Evolutionary conservation across 2,329 filamentous ascomycete genomes (phyloP).

Genomic region (Aspergillaceae sp.): DNA sequence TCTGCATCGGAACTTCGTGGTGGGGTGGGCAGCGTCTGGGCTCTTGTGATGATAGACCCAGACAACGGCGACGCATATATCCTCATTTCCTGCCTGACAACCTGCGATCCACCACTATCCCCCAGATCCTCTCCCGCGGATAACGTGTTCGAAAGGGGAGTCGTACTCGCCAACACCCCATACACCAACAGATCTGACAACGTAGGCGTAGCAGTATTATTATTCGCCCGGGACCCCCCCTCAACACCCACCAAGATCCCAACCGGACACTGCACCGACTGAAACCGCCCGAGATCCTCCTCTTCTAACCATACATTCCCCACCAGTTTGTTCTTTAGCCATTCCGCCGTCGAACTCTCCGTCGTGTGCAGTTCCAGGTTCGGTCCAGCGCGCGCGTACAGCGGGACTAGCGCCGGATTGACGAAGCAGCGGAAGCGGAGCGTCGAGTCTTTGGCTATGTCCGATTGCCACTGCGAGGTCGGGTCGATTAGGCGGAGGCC

Average conservation of each 20-base stretch:
- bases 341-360: constrained; percentile 25
- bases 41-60: constrained; percentile 23
- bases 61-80: constrained; percentile 32
- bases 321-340: constrained; percentile 32
- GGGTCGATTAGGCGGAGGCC: constrained; percentile 28
- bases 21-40: constrained; percentile 26
- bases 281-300: constrained; percentile 20
- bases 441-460: constrained; percentile 25
- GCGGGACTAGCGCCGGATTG: constrained; percentile 32
- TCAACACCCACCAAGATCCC: constrained; percentile 29
- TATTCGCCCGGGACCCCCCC: constrained; percentile 9
- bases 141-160: constrained; percentile 17
- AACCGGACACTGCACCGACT: constrained; percentile 30
- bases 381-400: constrained; percentile 33
- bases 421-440: constrained; percentile 29
- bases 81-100: constrained; percentile 21
- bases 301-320: constrained; percentile 26
- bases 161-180: constrained; percentile 26
- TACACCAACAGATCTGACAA: constrained; percentile 29
- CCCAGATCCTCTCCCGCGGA: constrained; percentile 22
- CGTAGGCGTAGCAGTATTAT: constrained; percentile 17
- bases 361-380: constrained; percentile 32
- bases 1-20: constrained; percentile 14
- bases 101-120: constrained; percentile 4
- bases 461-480: constrained; percentile 23